Conservation (phyloP, 257 asterid genomes). For the Solanum corneliomulleri region DNA sequence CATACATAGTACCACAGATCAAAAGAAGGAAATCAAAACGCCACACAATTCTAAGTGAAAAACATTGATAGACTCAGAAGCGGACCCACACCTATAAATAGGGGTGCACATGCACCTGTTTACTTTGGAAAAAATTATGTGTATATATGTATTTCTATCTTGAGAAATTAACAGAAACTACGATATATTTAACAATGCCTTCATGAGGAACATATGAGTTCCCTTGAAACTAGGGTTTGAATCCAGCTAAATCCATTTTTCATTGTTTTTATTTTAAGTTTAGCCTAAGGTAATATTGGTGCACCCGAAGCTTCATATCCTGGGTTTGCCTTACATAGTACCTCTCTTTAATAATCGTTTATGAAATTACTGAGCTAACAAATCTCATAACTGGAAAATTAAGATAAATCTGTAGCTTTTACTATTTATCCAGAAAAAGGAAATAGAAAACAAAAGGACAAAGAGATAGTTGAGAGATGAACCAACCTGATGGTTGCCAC, state of each 20-base stretch:
- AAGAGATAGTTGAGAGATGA: neutral
- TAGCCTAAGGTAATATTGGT: neutral
- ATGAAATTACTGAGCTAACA: neutral
- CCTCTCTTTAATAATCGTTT: neutral
- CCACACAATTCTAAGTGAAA: neutral
- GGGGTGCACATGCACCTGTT: neutral
- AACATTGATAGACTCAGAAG: neutral
- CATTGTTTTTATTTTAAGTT: neutral
- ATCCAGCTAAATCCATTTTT: neutral
- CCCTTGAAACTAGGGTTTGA: neutral
- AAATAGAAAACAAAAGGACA: neutral
- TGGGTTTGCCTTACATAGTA: neutral
- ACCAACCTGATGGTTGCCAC: conserved; percentile 77
- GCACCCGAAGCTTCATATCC: neutral
- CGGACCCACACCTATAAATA: neutral
- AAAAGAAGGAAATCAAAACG: neutral
- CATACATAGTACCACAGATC: neutral
- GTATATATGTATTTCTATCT: neutral
- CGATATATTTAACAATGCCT: neutral
- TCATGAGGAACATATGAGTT: neutral
- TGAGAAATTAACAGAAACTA: neutral
- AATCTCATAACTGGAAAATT: neutral
- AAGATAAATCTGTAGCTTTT: neutral
- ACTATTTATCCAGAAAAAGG: neutral
- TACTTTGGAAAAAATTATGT: neutral